These are phyloP conservation scores for Ogataea zsoltii DNA, from an alignment of 805 yeast species.

Conservation along the genomic window DNA sequence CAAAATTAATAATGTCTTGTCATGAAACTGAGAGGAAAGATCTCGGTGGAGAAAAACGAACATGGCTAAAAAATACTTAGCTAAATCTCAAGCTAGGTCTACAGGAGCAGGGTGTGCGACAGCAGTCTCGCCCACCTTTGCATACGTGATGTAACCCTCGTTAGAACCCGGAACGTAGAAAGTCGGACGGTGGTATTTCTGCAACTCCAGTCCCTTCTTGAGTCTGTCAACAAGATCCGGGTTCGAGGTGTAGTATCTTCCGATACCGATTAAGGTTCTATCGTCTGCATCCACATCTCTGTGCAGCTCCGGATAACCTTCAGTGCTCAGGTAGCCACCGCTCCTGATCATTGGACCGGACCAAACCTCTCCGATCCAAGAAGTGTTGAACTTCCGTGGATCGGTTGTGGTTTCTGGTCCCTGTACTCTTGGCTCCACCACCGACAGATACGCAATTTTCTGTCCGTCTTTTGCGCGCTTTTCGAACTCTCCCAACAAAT, in stretches of 20 bases:
- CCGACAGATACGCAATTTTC: conserved; percentile 31
- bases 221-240: conserved; percentile 45
- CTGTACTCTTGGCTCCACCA: conserved; percentile 74
- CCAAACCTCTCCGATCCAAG: conserved; percentile 4
- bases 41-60: no score
- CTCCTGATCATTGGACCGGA: conserved; percentile 14
- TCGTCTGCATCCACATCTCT: conserved; percentile 14
- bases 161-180: conserved; percentile 34
- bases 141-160: neutral
- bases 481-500: neutral
- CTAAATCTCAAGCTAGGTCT: no score
- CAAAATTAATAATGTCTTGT: no score
- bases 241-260: conserved; percentile 43
- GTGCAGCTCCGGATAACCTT: neutral
- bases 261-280: conserved; percentile 40
- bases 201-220: conserved; percentile 36
- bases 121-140: no score
- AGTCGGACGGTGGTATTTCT: conserved; percentile 39
- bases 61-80: no score
- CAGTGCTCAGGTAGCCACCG: conserved; percentile 5
- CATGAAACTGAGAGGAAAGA: no score
- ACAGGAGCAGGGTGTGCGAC: no score
- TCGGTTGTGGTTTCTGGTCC: conserved; percentile 30
- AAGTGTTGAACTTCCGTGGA: neutral
- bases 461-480: conserved; percentile 37